Evolutionary conservation across 371 early-diverging fungal genomes (phyloP).

Genomic region (Funneliformis caledonium): DNA sequence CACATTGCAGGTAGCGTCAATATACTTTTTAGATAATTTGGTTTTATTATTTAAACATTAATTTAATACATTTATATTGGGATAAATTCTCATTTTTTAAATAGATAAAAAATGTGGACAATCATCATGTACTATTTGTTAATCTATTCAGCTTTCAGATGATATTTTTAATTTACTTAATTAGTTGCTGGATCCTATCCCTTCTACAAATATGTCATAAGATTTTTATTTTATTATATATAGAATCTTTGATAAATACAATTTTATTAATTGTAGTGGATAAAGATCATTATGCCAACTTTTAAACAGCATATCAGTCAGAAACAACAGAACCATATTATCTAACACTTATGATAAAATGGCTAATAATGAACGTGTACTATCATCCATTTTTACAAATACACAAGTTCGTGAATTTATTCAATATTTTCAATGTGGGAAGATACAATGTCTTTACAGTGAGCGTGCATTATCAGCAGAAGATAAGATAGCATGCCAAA

Average conservation of each 20-base stretch:
- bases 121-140: no score
- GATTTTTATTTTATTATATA: no score
- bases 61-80: no score
- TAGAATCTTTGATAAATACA: no score
- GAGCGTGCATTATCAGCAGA: not conserved
- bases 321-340: not conserved
- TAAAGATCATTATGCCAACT: no score
- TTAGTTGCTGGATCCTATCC: not conserved
- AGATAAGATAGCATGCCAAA: slow-evolving; percentile 7
- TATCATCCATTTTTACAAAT: not conserved
- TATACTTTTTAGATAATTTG: not conserved
- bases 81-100: no score
- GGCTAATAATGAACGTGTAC: not conserved
- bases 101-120: no score
- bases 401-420: not conserved
- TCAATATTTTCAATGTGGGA: not conserved
- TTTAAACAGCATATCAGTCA: no score
- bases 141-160: no score
- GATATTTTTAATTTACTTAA: not conserved
- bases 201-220: no score
- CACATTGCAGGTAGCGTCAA: not conserved
- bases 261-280: no score
- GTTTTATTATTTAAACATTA: no score
- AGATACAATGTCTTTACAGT: not conserved
- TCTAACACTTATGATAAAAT: slow-evolving; percentile 2